Evolutionary conservation across 2,329 filamentous ascomycete genomes (phyloP).

Genomic region (Eutypa lata): DNA sequence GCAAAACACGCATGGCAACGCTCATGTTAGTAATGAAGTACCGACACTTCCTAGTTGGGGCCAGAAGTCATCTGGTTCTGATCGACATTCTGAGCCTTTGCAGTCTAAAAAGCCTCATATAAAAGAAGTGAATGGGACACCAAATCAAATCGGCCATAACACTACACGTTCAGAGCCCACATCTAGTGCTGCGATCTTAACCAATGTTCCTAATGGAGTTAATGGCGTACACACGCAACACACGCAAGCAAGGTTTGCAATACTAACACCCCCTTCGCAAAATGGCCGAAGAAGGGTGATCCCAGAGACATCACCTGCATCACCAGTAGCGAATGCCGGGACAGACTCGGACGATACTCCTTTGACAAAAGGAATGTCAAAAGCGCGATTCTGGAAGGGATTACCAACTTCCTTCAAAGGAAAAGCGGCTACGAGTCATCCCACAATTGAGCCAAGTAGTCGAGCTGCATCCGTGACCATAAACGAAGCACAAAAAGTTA

Average conservation of each 20-base stretch:
- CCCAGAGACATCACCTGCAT: background rate
- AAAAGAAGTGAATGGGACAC: background rate
- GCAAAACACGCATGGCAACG: background rate
- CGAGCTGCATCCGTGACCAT: background rate
- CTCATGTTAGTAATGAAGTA: background rate
- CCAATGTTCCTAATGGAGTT: background rate
- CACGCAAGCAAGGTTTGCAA: background rate
- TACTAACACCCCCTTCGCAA: background rate
- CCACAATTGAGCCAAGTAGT: background rate
- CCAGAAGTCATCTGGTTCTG: background rate
- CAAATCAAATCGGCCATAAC: background rate
- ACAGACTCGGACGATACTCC: background rate
- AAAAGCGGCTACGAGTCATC: background rate
- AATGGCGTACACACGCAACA: background rate
- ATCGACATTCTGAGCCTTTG: background rate
- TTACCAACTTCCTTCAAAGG: background rate
- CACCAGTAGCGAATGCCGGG: background rate
- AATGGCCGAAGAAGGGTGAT: background rate
- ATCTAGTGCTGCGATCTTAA: too few species aligned
- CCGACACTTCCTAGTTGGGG: background rate
- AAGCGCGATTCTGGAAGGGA: background rate
- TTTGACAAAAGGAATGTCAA: background rate
- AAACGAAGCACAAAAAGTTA: background rate
- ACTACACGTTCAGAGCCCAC: background rate
- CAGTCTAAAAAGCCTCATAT: background rate